phyloP scores from a whole-genome alignment of 78 protist genomes.

The Chrysochromulina tobinii region DNA sequence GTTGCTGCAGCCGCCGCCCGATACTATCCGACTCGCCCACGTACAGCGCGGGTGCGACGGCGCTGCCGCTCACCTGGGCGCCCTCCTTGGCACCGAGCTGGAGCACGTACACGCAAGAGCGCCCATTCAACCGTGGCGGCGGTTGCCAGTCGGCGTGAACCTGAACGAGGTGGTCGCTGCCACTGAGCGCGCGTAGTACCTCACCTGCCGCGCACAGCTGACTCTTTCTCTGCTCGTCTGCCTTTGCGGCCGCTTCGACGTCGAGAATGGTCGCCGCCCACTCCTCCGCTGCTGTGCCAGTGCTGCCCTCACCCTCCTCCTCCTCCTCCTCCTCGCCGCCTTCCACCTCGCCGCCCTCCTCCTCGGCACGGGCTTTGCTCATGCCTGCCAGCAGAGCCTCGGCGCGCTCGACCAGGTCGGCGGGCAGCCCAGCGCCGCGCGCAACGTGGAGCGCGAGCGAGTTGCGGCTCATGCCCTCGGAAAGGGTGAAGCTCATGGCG shows the following conservation, averaged over 20 bases:
- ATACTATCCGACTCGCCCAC: background rate
- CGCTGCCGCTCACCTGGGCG: background rate
- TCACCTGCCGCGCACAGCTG: no score
- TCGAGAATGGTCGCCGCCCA: no score
- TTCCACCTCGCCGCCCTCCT: background rate
- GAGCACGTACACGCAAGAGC: background rate
- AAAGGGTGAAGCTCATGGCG: background rate
- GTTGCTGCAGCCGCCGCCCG: background rate
- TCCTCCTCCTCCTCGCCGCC: background rate
- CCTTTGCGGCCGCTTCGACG: no score
- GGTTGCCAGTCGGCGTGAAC: no score
- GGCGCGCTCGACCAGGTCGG: background rate
- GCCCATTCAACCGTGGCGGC: no score
- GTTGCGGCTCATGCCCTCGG: background rate
- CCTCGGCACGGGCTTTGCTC: background rate
- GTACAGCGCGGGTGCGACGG: background rate
- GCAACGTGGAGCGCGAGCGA: constrained; percentile 3
- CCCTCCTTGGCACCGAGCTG: background rate
- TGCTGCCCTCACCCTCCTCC: background rate
- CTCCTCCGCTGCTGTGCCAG: no score
- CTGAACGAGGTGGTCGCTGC: no score
- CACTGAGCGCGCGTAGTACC: no score
- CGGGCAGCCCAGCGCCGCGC: background rate
- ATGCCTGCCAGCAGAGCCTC: background rate
- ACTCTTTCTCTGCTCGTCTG: no score